Evolutionary conservation across 2,329 filamentous ascomycete species (phyloP), one percentile per base, ranked within the genome.

Genomic region (Ustilaginoidea virens): DNA sequence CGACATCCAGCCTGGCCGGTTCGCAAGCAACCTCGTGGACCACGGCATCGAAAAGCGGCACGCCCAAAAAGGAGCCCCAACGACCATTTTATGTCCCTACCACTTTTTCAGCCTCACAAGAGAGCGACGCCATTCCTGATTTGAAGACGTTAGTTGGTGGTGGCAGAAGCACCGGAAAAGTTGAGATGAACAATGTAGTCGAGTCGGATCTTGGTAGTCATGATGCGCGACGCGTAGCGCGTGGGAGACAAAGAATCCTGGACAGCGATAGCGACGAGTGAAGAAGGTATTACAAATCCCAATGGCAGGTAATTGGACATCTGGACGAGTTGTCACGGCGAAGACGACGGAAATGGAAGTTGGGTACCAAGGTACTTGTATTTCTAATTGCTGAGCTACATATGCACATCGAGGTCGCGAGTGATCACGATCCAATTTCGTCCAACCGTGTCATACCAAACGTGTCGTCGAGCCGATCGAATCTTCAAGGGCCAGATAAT

Each of bases 61-160:
- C 35, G 5, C 39, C 33, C 15, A 33, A 31, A 14, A 20, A 25
- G 10, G 29, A 19, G 22, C 32, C 26, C 29, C 34, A 34, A 10
- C 50, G 43, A 28, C 52, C 52, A 2, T 56, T 55, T 25, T 59
- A 46, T 25, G 52, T 53, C 22, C 55, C 53, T 5, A 54, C 51
- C 3, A 33, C 46, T 10, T 55, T 61, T 16, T 40, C 47, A 1
- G 45, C 45, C 4, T 58, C 53, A 5, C 57, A 62, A 30, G 56
- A 58, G 5, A 55, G 52, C 28, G 55, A 60, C 14, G 53, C 46
- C 12, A 40, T 55, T 5, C 51, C 52, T 4, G 53, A 54, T 7
- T 28, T 53, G 2, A 49, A 56, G n/a, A 32, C 33, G 3, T 34
- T 53, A 18, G 34, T 46, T 7, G 32, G 32, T 6, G 8, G 29